phyloP scores from a whole-genome alignment of 176 grass and related monocot genomes.

The Lolium multiflorum region DNA sequence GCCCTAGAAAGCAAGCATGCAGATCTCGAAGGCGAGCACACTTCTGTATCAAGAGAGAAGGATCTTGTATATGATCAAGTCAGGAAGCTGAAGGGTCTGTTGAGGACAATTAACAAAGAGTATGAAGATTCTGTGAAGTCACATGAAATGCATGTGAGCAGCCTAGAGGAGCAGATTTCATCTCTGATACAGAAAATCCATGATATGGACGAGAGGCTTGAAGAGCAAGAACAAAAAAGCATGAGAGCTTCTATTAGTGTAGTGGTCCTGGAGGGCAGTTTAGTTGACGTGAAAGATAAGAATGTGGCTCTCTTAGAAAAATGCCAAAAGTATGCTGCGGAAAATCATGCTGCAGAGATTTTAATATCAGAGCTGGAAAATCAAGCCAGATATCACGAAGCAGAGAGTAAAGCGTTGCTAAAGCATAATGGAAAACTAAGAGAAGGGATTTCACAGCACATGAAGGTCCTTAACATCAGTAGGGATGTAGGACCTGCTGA shows the following conservation, averaged over 20 bases:
- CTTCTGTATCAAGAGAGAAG: slow-evolving; percentile 63
- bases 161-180: slow-evolving; percentile 62
- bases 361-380: slow-evolving; percentile 70
- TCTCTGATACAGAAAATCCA: slow-evolving; percentile 58
- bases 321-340: slow-evolving; percentile 51
- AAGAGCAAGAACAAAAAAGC: slow-evolving; percentile 63
- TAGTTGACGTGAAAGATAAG: slow-evolving; percentile 65
- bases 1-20: slow-evolving; percentile 62
- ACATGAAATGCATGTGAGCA: slow-evolving; percentile 46
- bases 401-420: slow-evolving; percentile 57
- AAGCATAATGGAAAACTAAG: slow-evolving; percentile 66
- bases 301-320: slow-evolving; percentile 54
- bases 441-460: slow-evolving; percentile 62
- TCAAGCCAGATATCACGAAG: slow-evolving; percentile 50
- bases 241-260: slow-evolving; percentile 57
- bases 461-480: slow-evolving; percentile 64
- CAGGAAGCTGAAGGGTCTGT: slow-evolving; percentile 64
- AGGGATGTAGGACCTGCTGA: slow-evolving; percentile 59
- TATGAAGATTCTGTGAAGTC: slow-evolving; percentile 54
- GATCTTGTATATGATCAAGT: slow-evolving; percentile 67
- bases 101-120: slow-evolving; percentile 60
- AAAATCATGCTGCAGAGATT: slow-evolving; percentile 51
- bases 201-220: slow-evolving; percentile 54
- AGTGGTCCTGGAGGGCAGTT: slow-evolving; percentile 70
- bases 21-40: slow-evolving; percentile 56